A percentile compares a stretch with the other conserved stretches of the same genome.
phyloP scores from a whole-genome alignment of 169 alveolate genomes.

The Eimeria sp. region DNA sequence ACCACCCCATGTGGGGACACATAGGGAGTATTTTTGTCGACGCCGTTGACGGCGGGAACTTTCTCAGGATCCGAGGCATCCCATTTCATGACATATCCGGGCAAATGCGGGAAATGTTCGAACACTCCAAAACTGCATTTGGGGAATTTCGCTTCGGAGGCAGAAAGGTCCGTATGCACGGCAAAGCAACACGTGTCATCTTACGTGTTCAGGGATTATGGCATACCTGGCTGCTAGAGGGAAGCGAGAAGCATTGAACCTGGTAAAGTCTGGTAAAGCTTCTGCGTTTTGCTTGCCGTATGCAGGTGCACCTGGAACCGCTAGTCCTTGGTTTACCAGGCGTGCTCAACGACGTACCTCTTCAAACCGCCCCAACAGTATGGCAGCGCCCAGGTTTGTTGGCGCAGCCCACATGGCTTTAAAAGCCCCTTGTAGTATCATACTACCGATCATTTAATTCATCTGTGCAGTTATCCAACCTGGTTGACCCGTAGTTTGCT shows the following conservation, averaged over 20 bases:
- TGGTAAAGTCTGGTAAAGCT: not conserved
- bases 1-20: not conserved
- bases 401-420: not conserved
- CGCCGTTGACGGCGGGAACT: not conserved
- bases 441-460: not conserved
- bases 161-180: conserved; percentile 26
- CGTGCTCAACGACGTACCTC: conserved; percentile 5
- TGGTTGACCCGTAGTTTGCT: not conserved
- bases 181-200: not conserved
- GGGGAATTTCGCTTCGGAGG: conserved; percentile 65
- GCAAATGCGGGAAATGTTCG: conserved; percentile 47
- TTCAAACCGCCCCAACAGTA: not conserved
- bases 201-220: not conserved
- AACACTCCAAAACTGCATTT: conserved; percentile 27
- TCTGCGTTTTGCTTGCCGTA: not conserved
- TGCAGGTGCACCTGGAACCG: conserved; percentile 59
- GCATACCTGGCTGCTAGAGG: not conserved
- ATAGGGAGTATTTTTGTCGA: no score
- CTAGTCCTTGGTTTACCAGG: conserved; percentile 3
- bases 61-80: conserved; percentile 53
- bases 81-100: conserved; percentile 51
- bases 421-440: not conserved
- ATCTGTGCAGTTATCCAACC: not conserved
- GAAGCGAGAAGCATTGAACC: not conserved
- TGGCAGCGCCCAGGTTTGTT: conserved; percentile 73